Percentiles rank a stretch among this genome's conserved stretches.
These are phyloP conservation scores for Termitomyces eurrhizus DNA, from an alignment of 768 basidiomycete species.

Conservation along the genomic window DNA sequence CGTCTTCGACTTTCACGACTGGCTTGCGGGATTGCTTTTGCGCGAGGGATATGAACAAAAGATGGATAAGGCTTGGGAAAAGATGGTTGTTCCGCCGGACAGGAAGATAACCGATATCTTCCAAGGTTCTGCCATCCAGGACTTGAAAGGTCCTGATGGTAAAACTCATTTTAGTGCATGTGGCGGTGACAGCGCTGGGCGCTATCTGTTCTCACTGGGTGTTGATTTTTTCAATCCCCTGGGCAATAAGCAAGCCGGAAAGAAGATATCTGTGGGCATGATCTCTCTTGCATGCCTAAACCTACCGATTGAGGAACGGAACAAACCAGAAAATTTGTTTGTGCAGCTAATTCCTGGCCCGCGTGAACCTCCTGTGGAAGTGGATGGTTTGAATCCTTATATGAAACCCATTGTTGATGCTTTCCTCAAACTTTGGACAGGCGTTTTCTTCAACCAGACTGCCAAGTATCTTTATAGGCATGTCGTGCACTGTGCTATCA, in stretches of 20 bases:
- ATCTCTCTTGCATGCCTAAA: too few species aligned
- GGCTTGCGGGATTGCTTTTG: conserved; percentile 12
- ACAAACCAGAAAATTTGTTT: conserved; percentile 28
- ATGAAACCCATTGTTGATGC: conserved; percentile 5
- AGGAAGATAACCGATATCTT: background rate
- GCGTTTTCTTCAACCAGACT: background rate
- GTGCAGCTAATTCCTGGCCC: conserved; percentile 31
- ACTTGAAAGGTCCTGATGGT: background rate
- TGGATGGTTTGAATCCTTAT: conserved; percentile 8
- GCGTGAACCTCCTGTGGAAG: conserved; percentile 21
- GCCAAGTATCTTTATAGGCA: too few species aligned
- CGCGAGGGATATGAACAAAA: conserved; percentile 17
- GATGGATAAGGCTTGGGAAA: conserved; percentile 15
- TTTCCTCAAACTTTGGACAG: too few species aligned
- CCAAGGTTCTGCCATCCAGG: too few species aligned
- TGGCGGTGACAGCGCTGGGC: background rate
- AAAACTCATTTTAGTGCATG: background rate
- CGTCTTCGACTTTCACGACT: conserved; percentile 22
- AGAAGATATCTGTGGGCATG: too few species aligned
- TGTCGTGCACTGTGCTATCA: too few species aligned
- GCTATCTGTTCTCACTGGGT: background rate
- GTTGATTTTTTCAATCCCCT: too few species aligned
- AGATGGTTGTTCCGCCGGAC: background rate
- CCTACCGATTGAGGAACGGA: too few species aligned
- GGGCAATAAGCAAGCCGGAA: too few species aligned